Conservation (phyloP, 2,329 filamentous ascomycete genomes). For the Paracamarosporium sp. region DNA sequence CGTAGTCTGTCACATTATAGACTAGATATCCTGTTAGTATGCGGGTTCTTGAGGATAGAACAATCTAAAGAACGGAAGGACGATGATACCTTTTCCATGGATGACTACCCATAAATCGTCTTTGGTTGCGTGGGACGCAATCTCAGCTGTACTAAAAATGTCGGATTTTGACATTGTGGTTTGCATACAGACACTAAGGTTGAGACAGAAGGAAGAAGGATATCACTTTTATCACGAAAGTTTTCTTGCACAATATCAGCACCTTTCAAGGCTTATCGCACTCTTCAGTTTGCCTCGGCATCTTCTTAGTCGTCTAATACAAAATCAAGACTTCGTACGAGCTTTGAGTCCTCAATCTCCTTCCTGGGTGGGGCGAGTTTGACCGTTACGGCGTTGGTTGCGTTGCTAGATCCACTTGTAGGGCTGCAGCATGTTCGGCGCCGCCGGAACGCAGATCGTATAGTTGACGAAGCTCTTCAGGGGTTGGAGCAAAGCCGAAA, state of each 20-base stretch:
- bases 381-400: not conserved
- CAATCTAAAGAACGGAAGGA: not conserved
- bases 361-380: not conserved
- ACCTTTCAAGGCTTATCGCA: not conserved
- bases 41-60: not conserved
- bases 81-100: slow-evolving; percentile 49
- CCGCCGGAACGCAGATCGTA: not conserved
- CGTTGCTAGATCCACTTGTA: not conserved
- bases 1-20: slow-evolving; percentile 65
- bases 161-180: slow-evolving; percentile 21
- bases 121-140: slow-evolving; percentile 58
- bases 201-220: slow-evolving; percentile 9
- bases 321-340: not conserved
- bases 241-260: not conserved
- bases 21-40: slow-evolving; percentile 47
- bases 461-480: not conserved
- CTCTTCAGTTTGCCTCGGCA: not conserved
- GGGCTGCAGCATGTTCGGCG: not conserved
- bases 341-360: not conserved
- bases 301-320: not conserved
- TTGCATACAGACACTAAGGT: not conserved
- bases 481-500: not conserved
- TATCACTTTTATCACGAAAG: not conserved
- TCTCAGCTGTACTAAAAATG: slow-evolving; percentile 43
- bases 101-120: slow-evolving; percentile 63